Evolutionary conservation across 2,329 filamentous ascomycete genomes (phyloP).

Genomic region (Fusarium pseudograminearum): DNA sequence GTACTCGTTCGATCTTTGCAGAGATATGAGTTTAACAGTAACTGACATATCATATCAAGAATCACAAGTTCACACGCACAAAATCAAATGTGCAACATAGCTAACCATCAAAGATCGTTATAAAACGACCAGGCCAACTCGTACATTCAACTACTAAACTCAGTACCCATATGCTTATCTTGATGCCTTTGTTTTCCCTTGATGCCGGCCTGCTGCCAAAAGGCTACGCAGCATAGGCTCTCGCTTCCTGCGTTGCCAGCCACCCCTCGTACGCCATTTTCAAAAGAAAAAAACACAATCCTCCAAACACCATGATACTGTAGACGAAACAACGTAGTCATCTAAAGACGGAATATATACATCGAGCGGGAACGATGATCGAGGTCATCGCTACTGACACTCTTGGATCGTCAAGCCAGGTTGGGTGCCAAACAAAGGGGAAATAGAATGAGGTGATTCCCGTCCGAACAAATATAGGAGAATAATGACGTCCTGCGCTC

Average conservation of each 20-base stretch:
- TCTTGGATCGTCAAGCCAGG: constrained; percentile 44
- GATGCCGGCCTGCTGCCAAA: constrained; percentile 9
- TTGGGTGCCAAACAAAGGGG: constrained; percentile 25
- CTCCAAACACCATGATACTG: constrained; percentile 33
- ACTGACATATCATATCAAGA: neutral
- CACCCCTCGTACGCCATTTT: constrained; percentile 28
- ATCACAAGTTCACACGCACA: neutral
- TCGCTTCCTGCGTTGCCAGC: constrained; percentile 6
- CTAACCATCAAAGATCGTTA: constrained; percentile 33
- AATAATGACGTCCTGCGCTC: constrained; percentile 50
- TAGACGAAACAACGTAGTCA: constrained; percentile 18
- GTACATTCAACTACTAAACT: constrained; percentile 45
- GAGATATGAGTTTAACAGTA: no score
- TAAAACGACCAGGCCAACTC: constrained; percentile 39
- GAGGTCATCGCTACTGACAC: constrained; percentile 23
- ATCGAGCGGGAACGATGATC: constrained; percentile 24
- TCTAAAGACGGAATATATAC: constrained; percentile 36
- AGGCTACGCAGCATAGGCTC: constrained; percentile 18
- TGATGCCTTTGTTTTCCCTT: constrained; percentile 19
- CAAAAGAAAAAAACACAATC: constrained; percentile 22
- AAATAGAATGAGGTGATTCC: constrained; percentile 31
- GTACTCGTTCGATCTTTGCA: no score
- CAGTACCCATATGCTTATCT: constrained; percentile 43
- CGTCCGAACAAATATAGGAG: constrained; percentile 47
- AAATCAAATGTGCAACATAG: constrained; percentile 11